Conservation (phyloP, 345 rosid genomes). For the Camelina sativa region DNA sequence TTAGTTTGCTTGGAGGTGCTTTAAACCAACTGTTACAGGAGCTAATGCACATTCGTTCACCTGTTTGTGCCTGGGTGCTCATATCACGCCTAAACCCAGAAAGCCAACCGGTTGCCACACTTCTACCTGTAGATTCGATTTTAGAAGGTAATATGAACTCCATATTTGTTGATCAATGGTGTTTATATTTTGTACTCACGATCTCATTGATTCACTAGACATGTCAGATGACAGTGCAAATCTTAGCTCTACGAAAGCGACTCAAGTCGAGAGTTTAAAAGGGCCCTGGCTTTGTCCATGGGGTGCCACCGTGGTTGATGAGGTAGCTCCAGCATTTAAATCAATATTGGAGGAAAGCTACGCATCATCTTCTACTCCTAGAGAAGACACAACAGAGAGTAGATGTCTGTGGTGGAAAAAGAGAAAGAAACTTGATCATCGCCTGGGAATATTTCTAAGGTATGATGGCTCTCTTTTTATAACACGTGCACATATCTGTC, state of each 20-base stretch:
- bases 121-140: slow-evolving; percentile 67
- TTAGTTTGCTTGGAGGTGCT: slow-evolving; percentile 69
- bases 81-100: slow-evolving; percentile 67
- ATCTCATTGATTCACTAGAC: slow-evolving; percentile 42
- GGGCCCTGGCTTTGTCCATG: slow-evolving; percentile 87
- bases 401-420: slow-evolving; percentile 77
- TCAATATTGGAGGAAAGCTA: slow-evolving; percentile 76
- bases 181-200: slow-evolving; percentile 30
- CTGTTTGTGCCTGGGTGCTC: slow-evolving; percentile 71
- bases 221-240: slow-evolving; percentile 53
- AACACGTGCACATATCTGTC: slow-evolving; percentile 2
- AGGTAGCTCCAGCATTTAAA: slow-evolving; percentile 78
- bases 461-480: slow-evolving; percentile 41
- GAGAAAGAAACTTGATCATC: slow-evolving; percentile 79
- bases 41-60: slow-evolving; percentile 56
- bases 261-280: slow-evolving; percentile 43
- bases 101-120: slow-evolving; percentile 69
- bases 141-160: slow-evolving; percentile 65
- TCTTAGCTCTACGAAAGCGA: slow-evolving; percentile 39
- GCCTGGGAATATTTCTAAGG: slow-evolving; percentile 73
- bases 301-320: slow-evolving; percentile 73
- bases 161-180: slow-evolving; percentile 3
- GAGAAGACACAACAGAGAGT: slow-evolving; percentile 61
- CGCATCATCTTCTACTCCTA: slow-evolving; percentile 55
- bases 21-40: slow-evolving; percentile 64